Percentiles rank a stretch among this genome's conserved stretches.
Conservation (phyloP, 2,329 filamentous ascomycete genomes). For the Hymenoscyphus fraxineus region DNA sequence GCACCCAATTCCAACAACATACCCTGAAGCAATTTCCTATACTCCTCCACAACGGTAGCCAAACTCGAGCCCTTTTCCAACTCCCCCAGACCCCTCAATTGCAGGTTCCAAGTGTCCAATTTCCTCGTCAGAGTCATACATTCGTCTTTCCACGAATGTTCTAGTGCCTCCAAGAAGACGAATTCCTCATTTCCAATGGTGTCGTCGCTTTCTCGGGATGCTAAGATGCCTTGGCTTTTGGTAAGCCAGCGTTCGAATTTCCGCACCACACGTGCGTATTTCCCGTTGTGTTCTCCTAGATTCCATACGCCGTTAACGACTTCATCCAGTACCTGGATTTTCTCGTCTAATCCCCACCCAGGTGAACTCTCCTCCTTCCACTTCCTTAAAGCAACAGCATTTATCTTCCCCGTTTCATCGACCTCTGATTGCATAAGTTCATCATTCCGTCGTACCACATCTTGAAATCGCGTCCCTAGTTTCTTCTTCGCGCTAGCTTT, state of each 20-base stretch:
- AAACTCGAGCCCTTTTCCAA: constrained; percentile 39
- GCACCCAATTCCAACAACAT: constrained; percentile 61
- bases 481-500: constrained; percentile 50
- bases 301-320: constrained; percentile 55
- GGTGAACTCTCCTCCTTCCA: constrained; percentile 42
- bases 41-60: constrained; percentile 45
- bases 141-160: constrained; percentile 56
- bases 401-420: constrained; percentile 48
- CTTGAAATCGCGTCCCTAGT: constrained; percentile 45
- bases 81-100: constrained; percentile 46
- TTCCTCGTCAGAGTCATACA: constrained; percentile 49
- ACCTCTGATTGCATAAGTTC: constrained; percentile 40
- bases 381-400: constrained; percentile 48
- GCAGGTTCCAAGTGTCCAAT: constrained; percentile 51
- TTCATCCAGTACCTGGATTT: constrained; percentile 54
- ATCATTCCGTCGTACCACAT: constrained; percentile 36
- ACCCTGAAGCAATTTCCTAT: constrained; percentile 47
- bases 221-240: constrained; percentile 44
- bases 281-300: constrained; percentile 52
- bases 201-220: constrained; percentile 37
- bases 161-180: constrained; percentile 53
- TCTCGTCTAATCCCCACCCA: constrained; percentile 47
- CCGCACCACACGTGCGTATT: constrained; percentile 51
- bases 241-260: constrained; percentile 59
- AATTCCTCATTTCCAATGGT: constrained; percentile 36